These are phyloP conservation scores for Rhizopogon salebrosus DNA, from an alignment of 768 basidiomycete genomes.

Conservation along the genomic window DNA sequence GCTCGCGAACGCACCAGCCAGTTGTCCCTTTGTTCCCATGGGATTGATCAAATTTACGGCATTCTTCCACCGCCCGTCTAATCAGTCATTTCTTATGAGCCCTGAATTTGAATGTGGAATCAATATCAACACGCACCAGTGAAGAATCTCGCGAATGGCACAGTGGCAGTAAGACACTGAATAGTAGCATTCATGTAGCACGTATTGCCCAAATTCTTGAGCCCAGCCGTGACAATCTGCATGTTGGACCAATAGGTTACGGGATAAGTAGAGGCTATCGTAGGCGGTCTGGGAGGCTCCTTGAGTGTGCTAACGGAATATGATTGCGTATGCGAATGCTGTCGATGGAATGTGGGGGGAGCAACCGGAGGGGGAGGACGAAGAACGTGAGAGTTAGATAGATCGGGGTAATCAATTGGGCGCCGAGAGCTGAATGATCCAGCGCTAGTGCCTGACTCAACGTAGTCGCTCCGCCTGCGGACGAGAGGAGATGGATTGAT, in stretches of 20 bases:
- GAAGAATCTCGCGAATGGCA: constrained; percentile 91
- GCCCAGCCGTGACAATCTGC: constrained; percentile 72
- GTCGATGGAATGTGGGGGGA: constrained; percentile 62
- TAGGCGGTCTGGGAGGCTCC: constrained; percentile 52
- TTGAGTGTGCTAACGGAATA: constrained; percentile 24
- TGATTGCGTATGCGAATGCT: constrained; percentile 51
- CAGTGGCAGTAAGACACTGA: constrained; percentile 92
- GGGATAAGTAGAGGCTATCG: constrained; percentile 72
- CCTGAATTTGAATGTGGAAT: neutral
- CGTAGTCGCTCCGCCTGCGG: constrained; percentile 68
- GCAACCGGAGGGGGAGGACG: constrained; percentile 81
- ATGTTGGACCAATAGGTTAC: constrained; percentile 81
- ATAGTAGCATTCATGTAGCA: constrained; percentile 99
- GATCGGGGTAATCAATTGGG: constrained; percentile 78
- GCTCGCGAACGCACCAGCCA: constrained; percentile 79
- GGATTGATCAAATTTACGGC: constrained; percentile 84
- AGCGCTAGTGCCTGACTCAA: constrained; percentile 53
- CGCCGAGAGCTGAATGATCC: constrained; percentile 34
- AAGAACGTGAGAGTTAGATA: constrained; percentile 54
- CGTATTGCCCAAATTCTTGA: constrained; percentile 95
- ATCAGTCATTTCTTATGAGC: constrained; percentile 1
- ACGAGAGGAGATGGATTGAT: constrained; percentile 75
- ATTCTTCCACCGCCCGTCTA: constrained; percentile 76
- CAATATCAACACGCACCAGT: constrained; percentile 50
- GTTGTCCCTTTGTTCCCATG: constrained; percentile 79